Conservation (phyloP, 208 protist genomes). For the Angomonas deanei region DNA sequence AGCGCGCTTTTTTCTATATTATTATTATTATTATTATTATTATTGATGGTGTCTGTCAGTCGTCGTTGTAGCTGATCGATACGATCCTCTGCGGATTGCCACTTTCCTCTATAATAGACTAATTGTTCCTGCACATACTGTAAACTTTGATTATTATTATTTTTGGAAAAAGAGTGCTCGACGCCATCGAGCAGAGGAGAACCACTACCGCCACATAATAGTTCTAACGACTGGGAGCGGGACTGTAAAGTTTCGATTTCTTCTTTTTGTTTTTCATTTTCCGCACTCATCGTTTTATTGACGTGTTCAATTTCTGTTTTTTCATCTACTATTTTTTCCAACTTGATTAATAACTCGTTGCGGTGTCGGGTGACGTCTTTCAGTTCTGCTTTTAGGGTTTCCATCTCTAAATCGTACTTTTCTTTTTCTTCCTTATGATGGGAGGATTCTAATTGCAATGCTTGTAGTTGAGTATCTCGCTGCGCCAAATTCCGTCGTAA, state of each 20-base stretch:
- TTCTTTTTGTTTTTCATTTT: background rate
- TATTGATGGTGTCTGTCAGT: slow-evolving; percentile 4
- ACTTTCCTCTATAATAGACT: slow-evolving; percentile 37
- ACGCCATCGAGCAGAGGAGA: background rate
- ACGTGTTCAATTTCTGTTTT: background rate
- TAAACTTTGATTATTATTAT: slow-evolving; percentile 2
- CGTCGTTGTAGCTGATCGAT: slow-evolving; percentile 29
- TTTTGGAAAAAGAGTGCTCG: background rate
- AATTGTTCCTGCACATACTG: slow-evolving; percentile 29
- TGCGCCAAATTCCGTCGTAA: slow-evolving; percentile 66
- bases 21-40: background rate
- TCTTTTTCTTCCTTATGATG: slow-evolving; percentile 20
- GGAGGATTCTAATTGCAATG: slow-evolving; percentile 34
- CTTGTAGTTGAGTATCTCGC: slow-evolving; percentile 63
- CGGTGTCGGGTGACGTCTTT: slow-evolving; percentile 25
- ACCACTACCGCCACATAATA: slow-evolving; percentile 15
- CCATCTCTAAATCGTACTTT: slow-evolving; percentile 17
- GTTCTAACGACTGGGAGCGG: slow-evolving; percentile 6
- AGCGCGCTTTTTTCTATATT: background rate
- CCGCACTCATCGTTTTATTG: background rate
- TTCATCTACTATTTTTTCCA: slow-evolving; percentile 9
- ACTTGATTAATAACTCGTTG: slow-evolving; percentile 14
- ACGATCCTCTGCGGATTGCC: slow-evolving; percentile 46
- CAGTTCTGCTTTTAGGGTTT: slow-evolving; percentile 12
- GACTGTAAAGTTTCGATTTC: background rate